Percentiles rank a stretch among this genome's conserved stretches.
Conservation (phyloP, 305 asterid genomes). For the Plantago coronopus region DNA sequence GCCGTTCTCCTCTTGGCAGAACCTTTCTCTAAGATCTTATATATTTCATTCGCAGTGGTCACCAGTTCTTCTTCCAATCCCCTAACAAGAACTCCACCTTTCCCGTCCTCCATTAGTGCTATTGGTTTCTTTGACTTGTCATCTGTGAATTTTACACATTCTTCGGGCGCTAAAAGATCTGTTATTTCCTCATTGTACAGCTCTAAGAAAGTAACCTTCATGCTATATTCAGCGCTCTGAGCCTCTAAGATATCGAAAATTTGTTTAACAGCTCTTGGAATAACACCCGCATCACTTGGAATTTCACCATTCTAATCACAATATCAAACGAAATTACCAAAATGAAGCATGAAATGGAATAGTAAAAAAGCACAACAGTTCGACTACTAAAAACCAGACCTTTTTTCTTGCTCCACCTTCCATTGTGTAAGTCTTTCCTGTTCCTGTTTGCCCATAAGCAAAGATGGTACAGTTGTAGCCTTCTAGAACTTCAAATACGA, state of each 20-base stretch:
- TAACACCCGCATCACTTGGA: conserved; percentile 97
- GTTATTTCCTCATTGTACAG: conserved; percentile 92
- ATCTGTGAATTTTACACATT: conserved; percentile 57
- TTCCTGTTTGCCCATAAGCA: conserved; percentile 99
- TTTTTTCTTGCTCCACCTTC: conserved; percentile 97
- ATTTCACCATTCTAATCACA: conserved; percentile 80
- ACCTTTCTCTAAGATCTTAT: conserved; percentile 88
- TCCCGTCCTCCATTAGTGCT: conserved; percentile 98
- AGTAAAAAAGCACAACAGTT: neutral
- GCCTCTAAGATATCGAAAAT: conserved; percentile 87
- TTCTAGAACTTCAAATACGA: conserved; percentile 86
- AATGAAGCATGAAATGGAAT: conserved; percentile 9
- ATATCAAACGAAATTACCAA: conserved; percentile 25
- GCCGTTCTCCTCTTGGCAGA: conserved; percentile 98
- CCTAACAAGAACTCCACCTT: conserved; percentile 94
- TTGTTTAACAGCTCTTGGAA: conserved; percentile 95
- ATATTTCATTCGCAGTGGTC: conserved; percentile 87
- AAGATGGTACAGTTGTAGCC: conserved; percentile 98
- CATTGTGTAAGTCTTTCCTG: conserved; percentile 98
- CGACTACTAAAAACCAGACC: conserved; percentile 37
- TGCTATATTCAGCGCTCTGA: conserved; percentile 88
- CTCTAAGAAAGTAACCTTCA: conserved; percentile 94
- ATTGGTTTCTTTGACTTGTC: conserved; percentile 95
- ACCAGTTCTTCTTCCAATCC: conserved; percentile 99
- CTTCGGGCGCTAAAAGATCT: conserved; percentile 96